phyloP scores from a whole-genome alignment of 2,329 filamentous ascomycete species.

The Metarhizium rileyi region DNA sequence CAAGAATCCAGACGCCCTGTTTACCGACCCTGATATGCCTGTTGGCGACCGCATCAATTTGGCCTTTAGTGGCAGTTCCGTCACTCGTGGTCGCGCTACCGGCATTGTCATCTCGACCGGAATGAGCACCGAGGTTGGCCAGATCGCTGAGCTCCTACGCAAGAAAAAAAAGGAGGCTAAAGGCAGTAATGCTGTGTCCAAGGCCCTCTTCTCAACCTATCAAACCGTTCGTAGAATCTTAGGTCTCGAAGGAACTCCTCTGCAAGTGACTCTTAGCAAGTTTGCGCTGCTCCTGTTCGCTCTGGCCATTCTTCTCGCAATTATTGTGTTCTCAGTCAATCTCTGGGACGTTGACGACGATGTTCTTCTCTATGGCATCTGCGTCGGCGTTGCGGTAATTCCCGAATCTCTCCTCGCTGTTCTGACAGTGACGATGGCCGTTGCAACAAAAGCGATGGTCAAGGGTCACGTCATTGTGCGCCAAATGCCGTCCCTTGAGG shows the following conservation, averaged over 20 bases:
- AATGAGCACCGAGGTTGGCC: constrained; percentile 66
- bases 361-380: constrained; percentile 51
- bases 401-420: constrained; percentile 60
- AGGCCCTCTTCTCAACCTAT: constrained; percentile 32
- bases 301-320: constrained; percentile 51
- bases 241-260: constrained; percentile 65
- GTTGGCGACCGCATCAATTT: constrained; percentile 63
- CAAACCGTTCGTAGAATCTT: constrained; percentile 43
- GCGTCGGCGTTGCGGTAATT: constrained; percentile 53
- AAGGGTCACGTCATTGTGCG: constrained; percentile 56
- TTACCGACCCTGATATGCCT: constrained; percentile 43
- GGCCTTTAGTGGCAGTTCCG: constrained; percentile 61
- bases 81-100: constrained; percentile 59
- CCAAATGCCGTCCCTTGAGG: constrained; percentile 55
- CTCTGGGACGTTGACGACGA: constrained; percentile 44
- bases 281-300: constrained; percentile 74
- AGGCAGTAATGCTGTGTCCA: constrained; percentile 31
- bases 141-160: constrained; percentile 62
- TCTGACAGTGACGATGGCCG: constrained; percentile 61
- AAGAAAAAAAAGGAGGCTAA: constrained; percentile 37
- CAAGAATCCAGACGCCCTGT: constrained; percentile 50
- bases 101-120: constrained; percentile 62
- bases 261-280: constrained; percentile 78
- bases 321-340: constrained; percentile 53
- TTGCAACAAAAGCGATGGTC: constrained; percentile 55